These are phyloP conservation scores for Boletales sp. DNA, from an alignment of 768 basidiomycete genomes.

Conservation along the genomic window DNA sequence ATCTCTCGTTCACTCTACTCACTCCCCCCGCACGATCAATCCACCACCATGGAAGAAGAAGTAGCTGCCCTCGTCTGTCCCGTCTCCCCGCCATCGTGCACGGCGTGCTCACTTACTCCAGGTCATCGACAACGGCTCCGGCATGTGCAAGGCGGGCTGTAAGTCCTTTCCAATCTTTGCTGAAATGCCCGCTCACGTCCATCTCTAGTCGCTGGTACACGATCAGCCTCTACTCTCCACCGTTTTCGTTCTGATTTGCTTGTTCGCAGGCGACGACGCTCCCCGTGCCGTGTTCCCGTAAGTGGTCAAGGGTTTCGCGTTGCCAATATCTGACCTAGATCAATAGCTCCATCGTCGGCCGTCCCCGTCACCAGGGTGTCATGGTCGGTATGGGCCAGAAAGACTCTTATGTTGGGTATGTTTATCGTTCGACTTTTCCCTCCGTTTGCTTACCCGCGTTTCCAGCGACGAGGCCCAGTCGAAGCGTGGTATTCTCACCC, in stretches of 20 bases:
- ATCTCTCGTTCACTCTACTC: constrained; percentile 13
- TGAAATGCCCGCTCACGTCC: constrained; percentile 17
- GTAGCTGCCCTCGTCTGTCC: constrained; percentile 50
- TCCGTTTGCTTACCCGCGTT: constrained; percentile 10
- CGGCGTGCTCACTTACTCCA: constrained; percentile 19
- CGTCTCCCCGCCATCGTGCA: background rate
- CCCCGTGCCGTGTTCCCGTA: constrained; percentile 95
- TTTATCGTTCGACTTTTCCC: constrained; percentile 2
- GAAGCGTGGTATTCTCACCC: constrained; percentile 90
- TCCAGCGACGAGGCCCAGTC: constrained; percentile 85
- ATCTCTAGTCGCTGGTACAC: constrained; percentile 59
- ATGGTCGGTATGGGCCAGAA: constrained; percentile 98
- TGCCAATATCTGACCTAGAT: constrained; percentile 10
- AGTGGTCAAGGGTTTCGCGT: constrained; percentile 32
- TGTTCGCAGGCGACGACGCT: constrained; percentile 75
- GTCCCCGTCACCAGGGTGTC: constrained; percentile 90
- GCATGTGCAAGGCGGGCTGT: constrained; percentile 99
- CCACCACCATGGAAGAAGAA: constrained; percentile 57
- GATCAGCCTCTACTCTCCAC: background rate
- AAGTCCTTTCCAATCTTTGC: constrained; percentile 34
- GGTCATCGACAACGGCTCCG: constrained; percentile 94
- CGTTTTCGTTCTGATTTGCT: constrained; percentile 3
- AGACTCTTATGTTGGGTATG: constrained; percentile 91
- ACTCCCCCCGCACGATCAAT: constrained; percentile 21
- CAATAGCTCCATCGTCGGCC: constrained; percentile 84